Evolutionary conservation across 169 alveolate genomes (phyloP).

Genomic region (Miamiensis avidus): DNA sequence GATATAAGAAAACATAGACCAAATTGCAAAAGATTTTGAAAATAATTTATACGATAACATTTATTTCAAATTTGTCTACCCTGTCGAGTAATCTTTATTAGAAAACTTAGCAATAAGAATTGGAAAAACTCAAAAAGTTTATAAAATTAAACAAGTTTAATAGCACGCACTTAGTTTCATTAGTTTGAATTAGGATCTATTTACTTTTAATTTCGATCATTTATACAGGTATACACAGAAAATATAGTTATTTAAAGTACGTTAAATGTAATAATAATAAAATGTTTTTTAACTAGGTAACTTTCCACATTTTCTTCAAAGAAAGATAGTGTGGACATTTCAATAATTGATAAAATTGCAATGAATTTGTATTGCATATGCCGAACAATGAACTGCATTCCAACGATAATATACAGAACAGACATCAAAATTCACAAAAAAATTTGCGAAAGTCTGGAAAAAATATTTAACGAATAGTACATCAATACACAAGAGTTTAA

Average conservation of each 20-base stretch:
- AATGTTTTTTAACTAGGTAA: no score
- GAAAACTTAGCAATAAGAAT: constrained; percentile 31
- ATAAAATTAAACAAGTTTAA: constrained; percentile 28
- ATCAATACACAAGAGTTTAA: constrained; percentile 8
- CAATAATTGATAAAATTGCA: constrained; percentile 11
- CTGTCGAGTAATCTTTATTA: constrained; percentile 7
- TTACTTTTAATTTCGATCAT: constrained; percentile 21
- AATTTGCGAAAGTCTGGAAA: neutral
- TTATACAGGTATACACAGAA: neutral
- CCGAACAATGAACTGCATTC: constrained; percentile 26
- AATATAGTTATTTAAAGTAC: no score
- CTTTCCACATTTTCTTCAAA: no score
- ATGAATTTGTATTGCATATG: constrained; percentile 21
- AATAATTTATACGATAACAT: constrained; percentile 42
- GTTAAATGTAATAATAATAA: no score
- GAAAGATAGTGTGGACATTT: neutral
- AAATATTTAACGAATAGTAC: constrained; percentile 18
- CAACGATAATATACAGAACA: constrained; percentile 15
- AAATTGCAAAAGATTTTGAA: constrained; percentile 35
- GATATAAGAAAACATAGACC: constrained; percentile 2
- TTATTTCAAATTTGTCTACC: constrained; percentile 24
- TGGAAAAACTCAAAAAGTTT: constrained; percentile 24
- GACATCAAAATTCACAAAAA: constrained; percentile 7
- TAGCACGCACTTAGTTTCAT: constrained; percentile 29
- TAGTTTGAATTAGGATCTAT: constrained; percentile 26